A percentile compares a stretch with the other conserved stretches of the same genome.
Conservation (phyloP, 108 stramenopile genomes). For the Cyclostephanos invisitatus region DNA sequence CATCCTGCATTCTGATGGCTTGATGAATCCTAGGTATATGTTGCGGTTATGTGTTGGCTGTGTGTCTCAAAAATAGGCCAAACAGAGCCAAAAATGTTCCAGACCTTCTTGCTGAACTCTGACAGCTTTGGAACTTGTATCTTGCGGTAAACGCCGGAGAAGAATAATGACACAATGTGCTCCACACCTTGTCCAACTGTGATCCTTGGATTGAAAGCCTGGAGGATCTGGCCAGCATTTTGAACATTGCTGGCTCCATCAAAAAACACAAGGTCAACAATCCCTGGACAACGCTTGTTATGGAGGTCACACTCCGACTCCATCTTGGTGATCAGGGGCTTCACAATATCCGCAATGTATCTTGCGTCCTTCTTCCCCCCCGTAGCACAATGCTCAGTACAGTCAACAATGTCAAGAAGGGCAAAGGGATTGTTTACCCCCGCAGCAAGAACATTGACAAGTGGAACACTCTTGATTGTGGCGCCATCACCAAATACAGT, state of each 20-base stretch:
- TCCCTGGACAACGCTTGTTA: neutral
- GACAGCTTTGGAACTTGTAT: neutral
- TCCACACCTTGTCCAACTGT: slow-evolving; percentile 12
- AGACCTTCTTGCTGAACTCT: neutral
- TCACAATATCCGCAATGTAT: neutral
- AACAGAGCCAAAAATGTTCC: slow-evolving; percentile 17
- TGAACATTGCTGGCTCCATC: slow-evolving; percentile 27
- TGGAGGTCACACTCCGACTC: neutral
- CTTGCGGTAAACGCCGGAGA: too few species aligned
- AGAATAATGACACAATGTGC: slow-evolving; percentile 20
- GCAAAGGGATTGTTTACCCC: slow-evolving; percentile 12
- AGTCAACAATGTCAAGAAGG: too few species aligned
- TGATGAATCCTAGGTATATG: slow-evolving; percentile 12
- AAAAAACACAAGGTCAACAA: slow-evolving; percentile 22
- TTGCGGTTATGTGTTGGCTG: slow-evolving; percentile 6
- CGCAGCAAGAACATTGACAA: slow-evolving; percentile 16
- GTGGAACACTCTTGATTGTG: slow-evolving; percentile 7
- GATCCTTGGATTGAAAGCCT: slow-evolving; percentile 2
- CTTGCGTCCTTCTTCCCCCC: slow-evolving; percentile 29
- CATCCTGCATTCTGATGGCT: slow-evolving; percentile 23
- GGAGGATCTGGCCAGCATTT: slow-evolving; percentile 12
- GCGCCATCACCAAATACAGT: too few species aligned
- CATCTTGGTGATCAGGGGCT: slow-evolving; percentile 3
- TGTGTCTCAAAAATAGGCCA: slow-evolving; percentile 12
- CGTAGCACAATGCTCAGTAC: neutral